phyloP scores from a whole-genome alignment of 768 basidiomycete species.

The Tylopilus intermedius region DNA sequence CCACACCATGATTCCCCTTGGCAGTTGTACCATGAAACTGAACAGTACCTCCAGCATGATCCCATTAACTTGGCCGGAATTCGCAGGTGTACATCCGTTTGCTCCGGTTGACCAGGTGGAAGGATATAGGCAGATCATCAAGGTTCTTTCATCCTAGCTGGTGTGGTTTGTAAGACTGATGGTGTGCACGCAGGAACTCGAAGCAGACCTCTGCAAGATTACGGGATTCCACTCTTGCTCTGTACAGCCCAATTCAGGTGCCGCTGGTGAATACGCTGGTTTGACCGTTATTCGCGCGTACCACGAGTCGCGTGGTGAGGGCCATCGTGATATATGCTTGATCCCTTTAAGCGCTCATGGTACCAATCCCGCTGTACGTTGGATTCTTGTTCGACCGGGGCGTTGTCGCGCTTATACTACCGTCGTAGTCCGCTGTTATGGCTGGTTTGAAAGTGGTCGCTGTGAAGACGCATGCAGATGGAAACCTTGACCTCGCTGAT shows the following conservation, averaged over 20 bases:
- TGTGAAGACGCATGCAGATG: slow-evolving; percentile 84
- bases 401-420: slow-evolving; percentile 13
- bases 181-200: slow-evolving; percentile 64
- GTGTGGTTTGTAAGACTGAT: slow-evolving; percentile 8
- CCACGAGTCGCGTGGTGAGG: slow-evolving; percentile 83
- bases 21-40: slow-evolving; percentile 97
- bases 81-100: slow-evolving; percentile 87
- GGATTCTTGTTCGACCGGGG: not conserved
- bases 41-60: slow-evolving; percentile 99
- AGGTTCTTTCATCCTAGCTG: slow-evolving; percentile 36
- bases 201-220: slow-evolving; percentile 84
- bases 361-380: slow-evolving; percentile 89
- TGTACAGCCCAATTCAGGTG: slow-evolving; percentile 98
- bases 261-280: slow-evolving; percentile 97
- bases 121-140: slow-evolving; percentile 81
- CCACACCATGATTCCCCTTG: slow-evolving; percentile 94
- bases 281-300: slow-evolving; percentile 91
- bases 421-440: slow-evolving; percentile 85
- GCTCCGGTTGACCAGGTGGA: slow-evolving; percentile 83
- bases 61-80: slow-evolving; percentile 92
- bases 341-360: slow-evolving; percentile 97
- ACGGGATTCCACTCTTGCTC: slow-evolving; percentile 97
- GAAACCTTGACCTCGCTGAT: slow-evolving; percentile 85
- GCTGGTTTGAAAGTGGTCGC: slow-evolving; percentile 94
- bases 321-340: slow-evolving; percentile 82